These are phyloP conservation scores for Alnus glutinosa DNA, from an alignment of 306 rosid species.

Conservation along the genomic window DNA sequence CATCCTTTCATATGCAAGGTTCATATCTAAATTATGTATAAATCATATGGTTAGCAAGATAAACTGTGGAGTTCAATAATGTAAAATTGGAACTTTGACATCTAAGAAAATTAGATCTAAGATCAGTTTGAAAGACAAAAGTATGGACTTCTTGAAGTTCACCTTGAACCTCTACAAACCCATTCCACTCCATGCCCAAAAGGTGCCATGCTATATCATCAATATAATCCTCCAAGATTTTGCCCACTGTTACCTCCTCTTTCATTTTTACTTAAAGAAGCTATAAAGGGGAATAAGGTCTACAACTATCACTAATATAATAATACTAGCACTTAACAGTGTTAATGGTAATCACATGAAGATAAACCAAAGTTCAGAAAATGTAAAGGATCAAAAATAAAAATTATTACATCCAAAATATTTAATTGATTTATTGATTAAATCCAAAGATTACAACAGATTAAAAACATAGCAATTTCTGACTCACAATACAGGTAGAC, in stretches of 20 bases:
- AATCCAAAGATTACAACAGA: background rate
- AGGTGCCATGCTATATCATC: background rate
- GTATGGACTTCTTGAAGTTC: background rate
- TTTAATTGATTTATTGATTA: background rate
- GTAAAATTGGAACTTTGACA: background rate
- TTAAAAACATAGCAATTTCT: background rate
- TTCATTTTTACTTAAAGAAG: background rate
- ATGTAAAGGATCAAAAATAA: background rate
- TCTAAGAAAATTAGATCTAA: background rate
- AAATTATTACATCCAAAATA: background rate
- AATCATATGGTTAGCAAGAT: background rate
- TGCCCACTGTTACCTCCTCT: background rate
- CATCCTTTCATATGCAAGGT: too few relatives aligned
- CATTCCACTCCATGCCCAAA: background rate
- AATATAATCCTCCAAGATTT: background rate
- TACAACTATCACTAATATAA: background rate
- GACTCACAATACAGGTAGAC: slow-evolving; percentile 80
- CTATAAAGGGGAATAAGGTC: background rate
- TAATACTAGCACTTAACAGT: background rate
- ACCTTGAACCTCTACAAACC: background rate
- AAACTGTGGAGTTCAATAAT: background rate
- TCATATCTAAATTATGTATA: background rate
- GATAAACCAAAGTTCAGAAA: background rate
- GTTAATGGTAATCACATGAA: background rate
- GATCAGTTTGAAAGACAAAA: background rate